Evolutionary conservation across 192 early-diverging fungal species (phyloP).

Genomic region (Rhizophagus clarus): DNA sequence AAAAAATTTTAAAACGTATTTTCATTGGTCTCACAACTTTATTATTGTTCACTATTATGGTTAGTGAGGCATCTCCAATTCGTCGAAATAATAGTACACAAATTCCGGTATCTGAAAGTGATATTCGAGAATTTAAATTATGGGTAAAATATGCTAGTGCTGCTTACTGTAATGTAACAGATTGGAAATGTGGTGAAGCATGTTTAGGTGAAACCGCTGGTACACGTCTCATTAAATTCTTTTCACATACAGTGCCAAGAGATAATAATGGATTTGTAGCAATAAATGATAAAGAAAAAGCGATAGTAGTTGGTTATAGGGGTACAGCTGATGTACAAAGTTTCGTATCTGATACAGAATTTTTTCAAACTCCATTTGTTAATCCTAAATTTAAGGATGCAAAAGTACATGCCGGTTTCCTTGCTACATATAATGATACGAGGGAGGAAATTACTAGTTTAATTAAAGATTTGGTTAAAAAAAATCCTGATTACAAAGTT

Average conservation of each 20-base stretch:
- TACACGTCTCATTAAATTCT: constrained; percentile 2
- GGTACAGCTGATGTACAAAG: constrained; percentile 8
- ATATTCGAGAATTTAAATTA: not conserved
- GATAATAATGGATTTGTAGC: constrained; percentile 23
- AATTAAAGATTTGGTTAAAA: not conserved
- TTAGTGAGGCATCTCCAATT: no score
- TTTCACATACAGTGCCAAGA: not conserved
- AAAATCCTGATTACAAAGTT: constrained; percentile 25
- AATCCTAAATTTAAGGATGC: not conserved
- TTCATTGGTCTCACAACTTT: no score
- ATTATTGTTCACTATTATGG: no score
- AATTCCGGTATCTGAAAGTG: not conserved
- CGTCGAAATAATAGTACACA: not conserved
- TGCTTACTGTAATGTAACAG: constrained; percentile 18
- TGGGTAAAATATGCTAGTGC: constrained; percentile 19
- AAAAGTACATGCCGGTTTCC: not conserved
- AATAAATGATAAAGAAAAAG: constrained; percentile 11
- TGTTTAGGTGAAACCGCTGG: not conserved
- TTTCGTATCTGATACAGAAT: not conserved
- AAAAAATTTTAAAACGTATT: no score
- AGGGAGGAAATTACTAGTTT: constrained; percentile 12
- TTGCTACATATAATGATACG: not conserved
- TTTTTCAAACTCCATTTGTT: not conserved
- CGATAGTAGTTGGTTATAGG: constrained; percentile 2
- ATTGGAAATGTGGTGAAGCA: constrained; percentile 16